phyloP scores from a whole-genome alignment of 345 rosid species.

The Mangifera indica region DNA sequence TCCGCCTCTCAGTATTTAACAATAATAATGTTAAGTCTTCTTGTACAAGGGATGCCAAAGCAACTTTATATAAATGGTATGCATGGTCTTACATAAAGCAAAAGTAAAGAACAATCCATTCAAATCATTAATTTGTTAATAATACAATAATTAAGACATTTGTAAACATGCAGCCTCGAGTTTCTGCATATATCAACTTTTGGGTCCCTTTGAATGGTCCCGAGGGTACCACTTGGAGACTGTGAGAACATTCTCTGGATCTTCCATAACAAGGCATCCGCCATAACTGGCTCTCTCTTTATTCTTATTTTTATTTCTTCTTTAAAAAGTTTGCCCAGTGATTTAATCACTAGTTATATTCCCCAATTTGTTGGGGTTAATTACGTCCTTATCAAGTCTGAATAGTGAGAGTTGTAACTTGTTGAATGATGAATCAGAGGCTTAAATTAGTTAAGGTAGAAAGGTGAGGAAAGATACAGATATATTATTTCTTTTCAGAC shows the following conservation, averaged over 20 bases:
- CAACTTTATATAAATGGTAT: too few species aligned
- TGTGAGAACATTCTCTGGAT: conserved; percentile 29
- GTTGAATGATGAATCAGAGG: too few species aligned
- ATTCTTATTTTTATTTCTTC: neutral
- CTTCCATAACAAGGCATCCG: conserved; percentile 24
- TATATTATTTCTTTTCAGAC: neutral
- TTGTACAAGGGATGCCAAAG: too few species aligned
- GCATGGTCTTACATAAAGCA: too few species aligned
- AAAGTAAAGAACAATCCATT: too few species aligned
- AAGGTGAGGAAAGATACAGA: neutral
- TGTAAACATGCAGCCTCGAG: conserved; percentile 23
- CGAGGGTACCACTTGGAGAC: too few species aligned
- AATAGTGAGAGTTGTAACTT: too few species aligned
- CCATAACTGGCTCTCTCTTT: neutral
- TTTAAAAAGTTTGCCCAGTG: neutral
- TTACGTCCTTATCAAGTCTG: too few species aligned
- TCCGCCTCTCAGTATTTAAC: too few species aligned
- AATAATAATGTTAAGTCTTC: too few species aligned
- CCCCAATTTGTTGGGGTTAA: too few species aligned
- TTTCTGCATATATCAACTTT: conserved; percentile 8
- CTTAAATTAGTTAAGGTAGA: neutral
- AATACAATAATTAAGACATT: neutral
- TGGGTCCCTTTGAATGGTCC: conserved; percentile 15
- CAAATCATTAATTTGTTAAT: neutral
- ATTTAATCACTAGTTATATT: too few species aligned